Conservation (phyloP, 2,329 filamentous ascomycete species). For the Huntiella moniliformis region DNA sequence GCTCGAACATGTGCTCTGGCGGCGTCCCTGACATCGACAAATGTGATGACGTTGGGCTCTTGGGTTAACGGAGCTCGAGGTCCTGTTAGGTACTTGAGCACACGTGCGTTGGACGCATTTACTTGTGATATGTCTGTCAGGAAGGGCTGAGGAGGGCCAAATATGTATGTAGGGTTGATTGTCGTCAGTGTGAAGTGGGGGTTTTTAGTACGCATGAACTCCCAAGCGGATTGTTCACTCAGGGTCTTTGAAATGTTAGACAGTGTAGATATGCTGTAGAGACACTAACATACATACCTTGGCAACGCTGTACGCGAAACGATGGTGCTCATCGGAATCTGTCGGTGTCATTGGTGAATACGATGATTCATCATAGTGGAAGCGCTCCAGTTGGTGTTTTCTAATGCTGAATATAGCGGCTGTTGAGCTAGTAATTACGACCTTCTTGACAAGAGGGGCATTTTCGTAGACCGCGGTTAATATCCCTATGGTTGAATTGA, state of each 20-base stretch:
- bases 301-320: constrained; percentile 18
- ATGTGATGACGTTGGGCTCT: constrained; percentile 16
- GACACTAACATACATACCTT: constrained; percentile 13
- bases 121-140: constrained; percentile 26
- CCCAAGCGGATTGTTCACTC: constrained; percentile 49
- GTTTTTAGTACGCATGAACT: constrained; percentile 16
- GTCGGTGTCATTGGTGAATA: constrained; percentile 17
- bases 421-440: constrained; percentile 36
- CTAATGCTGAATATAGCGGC: constrained; percentile 24
- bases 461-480: constrained; percentile 27
- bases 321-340: constrained; percentile 13
- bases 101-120: constrained; percentile 39
- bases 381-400: constrained; percentile 16
- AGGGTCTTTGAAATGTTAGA: constrained; percentile 25
- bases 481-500: constrained; percentile 32
- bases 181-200: constrained; percentile 41
- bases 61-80: constrained; percentile 32
- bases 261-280: constrained; percentile 17
- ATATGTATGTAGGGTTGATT: constrained; percentile 42
- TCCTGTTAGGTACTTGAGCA: constrained; percentile 44
- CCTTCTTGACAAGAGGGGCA: constrained; percentile 37
- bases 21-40: constrained; percentile 42
- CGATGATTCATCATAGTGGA: constrained; percentile 15
- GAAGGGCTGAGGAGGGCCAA: constrained; percentile 39
- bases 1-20: constrained; percentile 45